Percentiles rank a stretch among this genome's conserved stretches.
phyloP scores from a whole-genome alignment of 345 rosid species.

The Pugionium cornutum region DNA sequence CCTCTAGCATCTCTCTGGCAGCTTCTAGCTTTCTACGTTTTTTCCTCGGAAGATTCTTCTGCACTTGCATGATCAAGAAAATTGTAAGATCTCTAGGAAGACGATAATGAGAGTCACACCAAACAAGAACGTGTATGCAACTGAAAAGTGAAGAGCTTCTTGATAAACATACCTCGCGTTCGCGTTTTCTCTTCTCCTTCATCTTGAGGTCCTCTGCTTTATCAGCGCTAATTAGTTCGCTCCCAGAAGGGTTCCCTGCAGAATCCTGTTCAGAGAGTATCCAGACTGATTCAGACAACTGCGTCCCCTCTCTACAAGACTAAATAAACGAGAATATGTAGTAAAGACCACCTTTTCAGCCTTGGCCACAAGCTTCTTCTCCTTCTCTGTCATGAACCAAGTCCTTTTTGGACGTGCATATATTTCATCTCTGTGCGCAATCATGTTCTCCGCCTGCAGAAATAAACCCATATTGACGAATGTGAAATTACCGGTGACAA shows the following conservation, averaged over 20 bases:
- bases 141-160: constrained; percentile 19
- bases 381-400: constrained; percentile 89
- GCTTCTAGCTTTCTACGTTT: constrained; percentile 92
- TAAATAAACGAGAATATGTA: background rate
- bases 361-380: constrained; percentile 73
- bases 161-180: constrained; percentile 62
- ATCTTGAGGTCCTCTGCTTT: constrained; percentile 84
- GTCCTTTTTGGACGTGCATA: constrained; percentile 86
- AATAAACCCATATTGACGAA: constrained; percentile 22
- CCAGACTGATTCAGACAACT: constrained; percentile 22
- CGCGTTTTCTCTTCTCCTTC: constrained; percentile 92
- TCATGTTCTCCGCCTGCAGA: constrained; percentile 90
- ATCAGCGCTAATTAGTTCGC: constrained; percentile 73
- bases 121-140: constrained; percentile 25
- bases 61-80: constrained; percentile 35
- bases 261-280: constrained; percentile 52
- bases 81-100: constrained; percentile 17
- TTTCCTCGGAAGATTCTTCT: constrained; percentile 90
- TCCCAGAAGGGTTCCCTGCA: constrained; percentile 52
- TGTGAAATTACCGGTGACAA: background rate
- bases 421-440: constrained; percentile 79
- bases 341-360: constrained; percentile 56
- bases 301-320: constrained; percentile 8
- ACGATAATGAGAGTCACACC: constrained; percentile 4
- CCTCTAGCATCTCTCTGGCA: constrained; percentile 94